Evolutionary conservation across 176 grass and related monocot species (phyloP).

Genomic region (Zizania latifolia): DNA sequence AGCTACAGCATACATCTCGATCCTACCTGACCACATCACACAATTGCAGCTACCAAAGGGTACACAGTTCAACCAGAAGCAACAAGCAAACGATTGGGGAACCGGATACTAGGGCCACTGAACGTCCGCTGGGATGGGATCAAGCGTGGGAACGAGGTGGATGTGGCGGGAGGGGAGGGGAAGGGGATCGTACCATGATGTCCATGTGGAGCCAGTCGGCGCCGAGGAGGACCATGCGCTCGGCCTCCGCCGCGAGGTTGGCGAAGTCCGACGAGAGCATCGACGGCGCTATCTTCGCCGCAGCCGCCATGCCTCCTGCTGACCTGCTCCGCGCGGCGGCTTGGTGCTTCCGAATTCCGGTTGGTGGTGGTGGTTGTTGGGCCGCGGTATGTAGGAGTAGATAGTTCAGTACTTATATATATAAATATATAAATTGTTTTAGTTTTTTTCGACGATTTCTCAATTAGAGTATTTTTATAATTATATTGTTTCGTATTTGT

Average conservation of each 20-base stretch:
- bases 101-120: not conserved
- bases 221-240: constrained; percentile 72
- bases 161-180: not conserved
- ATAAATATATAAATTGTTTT: too few species aligned
- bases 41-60: not conserved
- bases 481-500: too few species aligned
- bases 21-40: not conserved
- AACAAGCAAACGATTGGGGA: not conserved
- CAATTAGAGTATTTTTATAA: too few species aligned
- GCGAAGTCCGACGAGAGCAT: constrained; percentile 89
- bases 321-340: not conserved
- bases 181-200: constrained; percentile 65
- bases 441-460: too few species aligned
- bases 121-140: not conserved
- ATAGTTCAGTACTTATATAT: too few species aligned
- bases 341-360: not conserved
- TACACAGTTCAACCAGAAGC: not conserved
- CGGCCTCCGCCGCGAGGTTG: constrained; percentile 29
- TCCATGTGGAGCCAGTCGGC: constrained; percentile 99
- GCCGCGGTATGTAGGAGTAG: too few species aligned
- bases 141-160: not conserved
- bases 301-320: not conserved
- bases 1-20: not conserved
- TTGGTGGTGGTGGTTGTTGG: not conserved
- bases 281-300: constrained; percentile 40